phyloP scores from a whole-genome alignment of 371 early-diverging fungal genomes.

The Funneliformis caledonium region DNA sequence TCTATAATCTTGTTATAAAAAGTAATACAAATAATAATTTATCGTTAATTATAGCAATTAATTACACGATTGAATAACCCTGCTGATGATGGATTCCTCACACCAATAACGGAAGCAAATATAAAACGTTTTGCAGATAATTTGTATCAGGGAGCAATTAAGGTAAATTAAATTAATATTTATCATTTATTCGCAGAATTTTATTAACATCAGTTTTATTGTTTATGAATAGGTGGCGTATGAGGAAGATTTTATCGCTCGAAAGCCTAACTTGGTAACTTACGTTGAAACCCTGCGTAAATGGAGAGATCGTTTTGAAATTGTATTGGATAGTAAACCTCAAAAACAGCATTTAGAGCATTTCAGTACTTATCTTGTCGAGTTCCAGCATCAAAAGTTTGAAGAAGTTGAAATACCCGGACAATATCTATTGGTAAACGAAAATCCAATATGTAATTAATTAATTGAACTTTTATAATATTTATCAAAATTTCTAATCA shows the following conservation, averaged over 20 bases:
- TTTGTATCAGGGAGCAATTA: constrained; percentile 75
- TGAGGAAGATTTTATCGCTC: constrained; percentile 85
- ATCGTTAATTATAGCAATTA: constrained; percentile 56
- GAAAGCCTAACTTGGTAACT: constrained; percentile 77
- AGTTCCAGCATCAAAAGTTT: constrained; percentile 97
- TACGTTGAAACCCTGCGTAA: constrained; percentile 80
- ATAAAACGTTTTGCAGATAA: constrained; percentile 84
- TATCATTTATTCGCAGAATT: constrained; percentile 23
- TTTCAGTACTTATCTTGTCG: constrained; percentile 89
- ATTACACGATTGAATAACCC: constrained; percentile 65
- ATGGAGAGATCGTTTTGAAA: constrained; percentile 92
- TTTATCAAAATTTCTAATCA: not conserved
- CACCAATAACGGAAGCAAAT: constrained; percentile 81
- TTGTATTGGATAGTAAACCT: constrained; percentile 80
- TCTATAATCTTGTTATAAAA: not conserved
- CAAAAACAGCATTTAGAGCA: constrained; percentile 82
- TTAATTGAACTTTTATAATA: not conserved
- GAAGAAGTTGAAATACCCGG: constrained; percentile 98
- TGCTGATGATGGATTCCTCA: constrained; percentile 67
- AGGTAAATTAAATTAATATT: constrained; percentile 36
- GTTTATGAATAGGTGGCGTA: constrained; percentile 73
- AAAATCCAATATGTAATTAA: not conserved
- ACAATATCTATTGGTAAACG: constrained; percentile 76
- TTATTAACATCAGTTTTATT: constrained; percentile 8
- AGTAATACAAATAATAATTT: not conserved